phyloP scores from a whole-genome alignment of 305 asterid species.

The Plantago coronopus region DNA sequence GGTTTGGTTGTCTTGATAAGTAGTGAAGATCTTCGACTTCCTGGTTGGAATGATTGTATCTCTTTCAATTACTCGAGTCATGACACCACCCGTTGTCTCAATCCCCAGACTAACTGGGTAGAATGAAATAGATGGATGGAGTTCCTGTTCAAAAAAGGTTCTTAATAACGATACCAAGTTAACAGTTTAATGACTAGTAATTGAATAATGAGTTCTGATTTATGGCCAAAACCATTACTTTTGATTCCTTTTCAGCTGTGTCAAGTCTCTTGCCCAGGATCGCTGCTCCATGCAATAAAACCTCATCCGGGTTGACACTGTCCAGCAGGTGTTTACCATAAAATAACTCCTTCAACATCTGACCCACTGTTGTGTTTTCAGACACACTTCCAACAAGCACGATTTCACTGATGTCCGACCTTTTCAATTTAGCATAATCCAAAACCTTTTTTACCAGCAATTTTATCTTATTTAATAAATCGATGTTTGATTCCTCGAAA shows the following conservation, averaged over 20 bases:
- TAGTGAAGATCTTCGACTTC: conserved; percentile 29
- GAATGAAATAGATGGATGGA: conserved; percentile 14
- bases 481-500: conserved; percentile 25
- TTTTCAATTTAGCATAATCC: conserved; percentile 20
- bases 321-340: conserved; percentile 19
- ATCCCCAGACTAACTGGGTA: conserved; percentile 32
- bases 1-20: conserved; percentile 33
- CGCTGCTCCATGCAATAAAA: conserved; percentile 23
- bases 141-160: conserved; percentile 3
- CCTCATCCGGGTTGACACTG: conserved; percentile 26
- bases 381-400: conserved; percentile 31
- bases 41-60: conserved; percentile 21
- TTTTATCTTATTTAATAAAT: conserved; percentile 25
- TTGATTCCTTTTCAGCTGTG: conserved; percentile 7
- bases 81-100: conserved; percentile 40
- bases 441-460: conserved; percentile 23
- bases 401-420: conserved; percentile 20
- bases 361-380: conserved; percentile 21
- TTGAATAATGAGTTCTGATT: neutral
- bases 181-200: neutral
- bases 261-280: conserved; percentile 14
- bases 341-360: conserved; percentile 23
- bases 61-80: conserved; percentile 35
- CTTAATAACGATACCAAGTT: neutral
- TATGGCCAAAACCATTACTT: neutral